Evolutionary conservation across 2,329 filamentous ascomycete species (phyloP).

Genomic region (Plectosphaerella plurivora): DNA sequence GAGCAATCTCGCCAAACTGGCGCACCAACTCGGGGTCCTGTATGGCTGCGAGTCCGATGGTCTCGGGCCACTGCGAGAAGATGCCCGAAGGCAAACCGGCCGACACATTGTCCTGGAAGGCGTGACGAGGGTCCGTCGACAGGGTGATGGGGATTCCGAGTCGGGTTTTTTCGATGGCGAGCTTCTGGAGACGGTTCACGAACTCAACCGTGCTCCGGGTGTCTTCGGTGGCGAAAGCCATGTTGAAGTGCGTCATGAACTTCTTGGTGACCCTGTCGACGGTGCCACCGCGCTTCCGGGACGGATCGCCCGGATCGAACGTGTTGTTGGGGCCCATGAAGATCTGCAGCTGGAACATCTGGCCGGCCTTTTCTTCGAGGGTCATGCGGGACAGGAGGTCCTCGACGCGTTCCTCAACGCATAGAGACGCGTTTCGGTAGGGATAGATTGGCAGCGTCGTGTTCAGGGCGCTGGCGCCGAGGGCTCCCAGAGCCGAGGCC

Average conservation of each 20-base stretch:
- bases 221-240: slow-evolving; percentile 36
- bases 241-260: slow-evolving; percentile 39
- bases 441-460: background rate
- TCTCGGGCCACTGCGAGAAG: slow-evolving; percentile 48
- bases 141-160: slow-evolving; percentile 45
- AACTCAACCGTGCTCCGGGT: slow-evolving; percentile 28
- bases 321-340: slow-evolving; percentile 16
- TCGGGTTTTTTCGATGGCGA: slow-evolving; percentile 33
- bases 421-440: slow-evolving; percentile 27
- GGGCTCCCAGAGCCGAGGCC: background rate
- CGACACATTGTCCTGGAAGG: slow-evolving; percentile 36
- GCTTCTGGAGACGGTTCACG: slow-evolving; percentile 35
- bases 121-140: slow-evolving; percentile 42
- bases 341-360: slow-evolving; percentile 38
- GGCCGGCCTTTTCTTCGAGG: slow-evolving; percentile 41
- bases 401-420: slow-evolving; percentile 40
- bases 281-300: slow-evolving; percentile 17
- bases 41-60: slow-evolving; percentile 42
- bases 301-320: slow-evolving; percentile 5
- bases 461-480: slow-evolving; percentile 2
- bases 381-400: slow-evolving; percentile 42
- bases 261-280: slow-evolving; percentile 26
- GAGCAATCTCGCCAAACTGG: slow-evolving; percentile 42
- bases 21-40: slow-evolving; percentile 36
- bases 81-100: slow-evolving; percentile 35